Base-by-base conservation (phyloP, 768 basidiomycete species). In the Hysterangium stoloniferum region DNA sequence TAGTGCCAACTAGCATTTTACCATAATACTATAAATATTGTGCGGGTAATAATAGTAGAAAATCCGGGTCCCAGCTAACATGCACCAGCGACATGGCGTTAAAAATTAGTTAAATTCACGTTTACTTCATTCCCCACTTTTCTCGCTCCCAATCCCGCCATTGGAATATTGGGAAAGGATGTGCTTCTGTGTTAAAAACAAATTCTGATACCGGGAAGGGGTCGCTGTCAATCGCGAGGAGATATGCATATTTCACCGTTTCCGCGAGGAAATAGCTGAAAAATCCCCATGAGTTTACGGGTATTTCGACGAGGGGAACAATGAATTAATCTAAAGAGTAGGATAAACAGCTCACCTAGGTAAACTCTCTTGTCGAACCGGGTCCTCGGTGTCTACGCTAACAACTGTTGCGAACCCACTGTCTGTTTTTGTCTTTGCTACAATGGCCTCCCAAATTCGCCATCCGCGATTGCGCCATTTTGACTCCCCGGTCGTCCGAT, bases 391-490 rank as follows among this genome's bases (percentile, higher is more conserved):
- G 7, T 52, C n/a, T 17, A 55, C 44, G n/a, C 42, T 35, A 11
- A 8, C 15, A 25, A 55, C 48, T 28, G 48, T 52, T 6, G 54
- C 54, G 46, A 62, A 62, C n/a, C 59, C 61, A 13, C 28, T 34
- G n/a, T 50, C 52, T 13, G 50, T 34, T 33, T 50, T 49, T 13
- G 52, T 44, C 35, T 58, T 35, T 32, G 45, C 52, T 37, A 58
- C 56, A 27, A 62, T 55, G 13, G 55, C 52, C 42, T 60, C 52
- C 41, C 52, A 62, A 15, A 61, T 60, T 24, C 48, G 37, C 61
- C 61, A 62, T 20, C 56, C 61, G 15, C 61, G 52, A 25, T 62
- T 57, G 19, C 61, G 48, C 61, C 61, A 62, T 46, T 51, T 41
- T 4, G 19, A 5, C n/a, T 35, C 20, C n/a, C 34, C 3, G 9